Evolutionary conservation across 305 asterid species (phyloP), one percentile per base, ranked within the genome.

Genomic region (Solanum hybrid): DNA sequence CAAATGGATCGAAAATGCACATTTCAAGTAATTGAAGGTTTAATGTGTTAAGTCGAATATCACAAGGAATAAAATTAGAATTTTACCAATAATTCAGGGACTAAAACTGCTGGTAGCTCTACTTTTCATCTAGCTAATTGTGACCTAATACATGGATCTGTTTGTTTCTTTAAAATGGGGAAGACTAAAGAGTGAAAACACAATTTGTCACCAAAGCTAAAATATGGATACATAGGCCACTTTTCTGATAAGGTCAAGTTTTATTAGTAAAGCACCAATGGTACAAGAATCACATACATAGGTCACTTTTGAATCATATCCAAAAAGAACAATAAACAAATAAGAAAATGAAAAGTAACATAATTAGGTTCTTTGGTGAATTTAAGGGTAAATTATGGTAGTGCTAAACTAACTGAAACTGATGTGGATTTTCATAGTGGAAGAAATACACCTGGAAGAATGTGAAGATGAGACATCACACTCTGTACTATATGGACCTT

Each of bases 381-480:
- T 82, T 39, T 26, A 15, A 39, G 36, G 36, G 37, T 0, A 82
- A 82, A 15, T 38, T 26, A 39, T 82, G 72, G n/a, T 65, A 38
- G 68, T 39, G 87, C 61, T 41, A 32, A 77, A 32, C 39, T 31
- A 39, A 15, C 15, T 41, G 36, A 82, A 39, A 82, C 37, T 82
- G 36, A 39, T 82, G 36, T 82, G 87, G 37, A 39, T 81, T 81
- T 39, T 27, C 87, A 13, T 39, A 39, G 33, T 26, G 87, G 87
- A 82, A 26, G 70, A 82, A 13, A 70, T 82, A 14, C 70, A 82
- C 65, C 70, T 39, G 70, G 87, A 81, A 81, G 70, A 81, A 39
- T 80, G 86, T 37, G 65, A 80, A 80, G 86, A 80, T 37, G 86
- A 80, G 33, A 80, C 86, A 80, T 80, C 86, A 79, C 29, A 17